Conservation (phyloP, 768 basidiomycete species). For the Amanita thiersii region DNA sequence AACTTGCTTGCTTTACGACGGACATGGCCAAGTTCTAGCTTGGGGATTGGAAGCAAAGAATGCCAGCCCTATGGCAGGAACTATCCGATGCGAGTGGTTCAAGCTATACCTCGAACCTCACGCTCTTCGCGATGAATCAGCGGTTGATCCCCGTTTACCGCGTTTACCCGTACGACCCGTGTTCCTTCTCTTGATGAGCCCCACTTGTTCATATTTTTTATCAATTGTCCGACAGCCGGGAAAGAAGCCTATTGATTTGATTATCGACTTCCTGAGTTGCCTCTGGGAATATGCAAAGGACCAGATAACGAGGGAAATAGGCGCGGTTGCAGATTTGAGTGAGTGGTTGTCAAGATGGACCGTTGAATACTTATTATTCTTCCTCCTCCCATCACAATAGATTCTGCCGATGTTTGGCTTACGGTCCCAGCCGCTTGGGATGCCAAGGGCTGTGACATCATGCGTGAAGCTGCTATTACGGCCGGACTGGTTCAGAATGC, state of each 20-base stretch:
- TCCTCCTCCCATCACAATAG: conserved; percentile 26
- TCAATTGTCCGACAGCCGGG: conserved; percentile 40
- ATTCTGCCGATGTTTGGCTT: conserved; percentile 76
- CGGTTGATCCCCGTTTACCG: conserved; percentile 73
- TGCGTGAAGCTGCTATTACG: conserved; percentile 77
- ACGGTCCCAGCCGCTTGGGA: conserved; percentile 93
- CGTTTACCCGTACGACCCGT: conserved; percentile 53
- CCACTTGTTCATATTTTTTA: conserved; percentile 9
- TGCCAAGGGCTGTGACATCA: conserved; percentile 74
- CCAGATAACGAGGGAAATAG: conserved; percentile 82
- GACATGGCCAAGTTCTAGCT: conserved; percentile 61
- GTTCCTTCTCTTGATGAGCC: neutral
- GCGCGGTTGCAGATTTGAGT: conserved; percentile 82
- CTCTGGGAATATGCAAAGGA: conserved; percentile 85
- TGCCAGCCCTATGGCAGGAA: conserved; percentile 58
- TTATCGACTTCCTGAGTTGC: conserved; percentile 75
- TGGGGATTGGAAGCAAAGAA: conserved; percentile 91
- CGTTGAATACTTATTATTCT: conserved; percentile 4
- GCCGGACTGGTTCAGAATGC: conserved; percentile 74
- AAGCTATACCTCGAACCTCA: conserved; percentile 83
- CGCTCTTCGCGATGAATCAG: conserved; percentile 62
- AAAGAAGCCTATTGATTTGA: conserved; percentile 70
- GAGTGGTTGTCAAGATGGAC: conserved; percentile 16
- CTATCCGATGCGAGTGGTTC: conserved; percentile 56
- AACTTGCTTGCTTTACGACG: conserved; percentile 79